These are phyloP conservation scores for Hypoxylon intermedium DNA, from an alignment of 495 filamentous ascomycete species.

Conservation along the genomic window DNA sequence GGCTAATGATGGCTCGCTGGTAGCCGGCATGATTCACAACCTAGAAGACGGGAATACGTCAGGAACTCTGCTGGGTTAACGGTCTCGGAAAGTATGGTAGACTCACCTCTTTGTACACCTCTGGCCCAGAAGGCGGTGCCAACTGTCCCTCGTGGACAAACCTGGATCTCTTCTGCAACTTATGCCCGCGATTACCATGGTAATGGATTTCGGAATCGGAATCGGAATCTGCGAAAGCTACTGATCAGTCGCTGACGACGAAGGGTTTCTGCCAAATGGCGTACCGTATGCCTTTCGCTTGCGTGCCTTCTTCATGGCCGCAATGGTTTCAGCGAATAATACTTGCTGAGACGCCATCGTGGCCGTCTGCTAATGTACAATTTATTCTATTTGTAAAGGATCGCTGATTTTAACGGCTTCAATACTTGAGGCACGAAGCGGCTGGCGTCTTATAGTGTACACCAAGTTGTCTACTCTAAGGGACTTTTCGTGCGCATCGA, in stretches of 20 bases:
- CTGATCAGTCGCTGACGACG: conserved; percentile 16
- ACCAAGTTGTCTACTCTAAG: neutral
- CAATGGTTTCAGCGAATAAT: conserved; percentile 74
- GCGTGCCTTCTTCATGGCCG: conserved; percentile 76
- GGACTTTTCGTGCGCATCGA: conserved; percentile 7
- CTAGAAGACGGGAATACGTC: conserved; percentile 51
- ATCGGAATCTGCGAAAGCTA: conserved; percentile 69
- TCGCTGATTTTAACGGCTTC: neutral
- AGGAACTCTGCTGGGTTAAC: conserved; percentile 1
- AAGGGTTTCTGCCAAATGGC: conserved; percentile 14
- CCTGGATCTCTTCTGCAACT: conserved; percentile 81
- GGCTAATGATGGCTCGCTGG: conserved; percentile 80
- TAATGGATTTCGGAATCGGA: conserved; percentile 82
- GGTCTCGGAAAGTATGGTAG: conserved; percentile 8
- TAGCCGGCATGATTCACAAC: conserved; percentile 85
- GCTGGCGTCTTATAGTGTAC: neutral
- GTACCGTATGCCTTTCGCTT: conserved; percentile 67
- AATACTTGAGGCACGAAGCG: neutral
- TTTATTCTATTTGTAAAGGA: neutral
- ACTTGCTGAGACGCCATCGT: conserved; percentile 75
- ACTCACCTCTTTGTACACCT: conserved; percentile 84
- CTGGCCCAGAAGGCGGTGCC: conserved; percentile 70
- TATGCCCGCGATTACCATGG: conserved; percentile 89
- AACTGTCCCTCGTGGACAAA: conserved; percentile 80
- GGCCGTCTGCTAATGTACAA: conserved; percentile 26